Percentiles rank a stretch among this genome's conserved stretches.
These are phyloP conservation scores for Lachnellula subtilissima DNA, from an alignment of 2,329 filamentous ascomycete genomes.

Conservation along the genomic window DNA sequence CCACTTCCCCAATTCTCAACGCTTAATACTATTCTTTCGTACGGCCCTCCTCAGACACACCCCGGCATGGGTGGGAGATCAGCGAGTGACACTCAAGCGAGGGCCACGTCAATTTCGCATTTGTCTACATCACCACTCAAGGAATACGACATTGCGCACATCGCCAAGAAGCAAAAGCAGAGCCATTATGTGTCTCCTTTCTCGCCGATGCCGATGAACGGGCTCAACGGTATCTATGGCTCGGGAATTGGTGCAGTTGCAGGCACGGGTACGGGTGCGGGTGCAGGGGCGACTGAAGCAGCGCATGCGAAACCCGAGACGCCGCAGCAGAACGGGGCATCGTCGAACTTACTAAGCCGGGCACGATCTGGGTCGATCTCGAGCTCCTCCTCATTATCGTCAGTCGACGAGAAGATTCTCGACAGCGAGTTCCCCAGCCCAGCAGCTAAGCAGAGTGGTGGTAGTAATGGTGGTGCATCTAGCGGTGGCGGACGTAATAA, in stretches of 20 bases:
- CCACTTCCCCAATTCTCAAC: constrained; percentile 12
- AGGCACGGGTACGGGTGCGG: not conserved
- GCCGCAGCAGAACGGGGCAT: not conserved
- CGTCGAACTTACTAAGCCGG: not conserved
- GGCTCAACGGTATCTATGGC: not conserved
- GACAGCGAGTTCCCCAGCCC: constrained; percentile 8
- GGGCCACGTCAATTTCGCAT: not conserved
- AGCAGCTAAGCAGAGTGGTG: not conserved
- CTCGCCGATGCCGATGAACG: not conserved
- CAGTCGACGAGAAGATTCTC: constrained; percentile 30
- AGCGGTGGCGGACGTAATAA: not conserved
- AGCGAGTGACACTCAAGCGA: constrained; percentile 1
- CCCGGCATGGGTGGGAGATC: not conserved
- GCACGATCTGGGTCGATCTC: constrained; percentile 27
- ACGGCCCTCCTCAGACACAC: not conserved
- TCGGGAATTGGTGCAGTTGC: not conserved
- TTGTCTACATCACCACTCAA: constrained; percentile 1
- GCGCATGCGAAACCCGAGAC: constrained; percentile 5
- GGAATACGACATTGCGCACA: constrained; percentile 1
- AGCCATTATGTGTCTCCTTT: constrained; percentile 1
- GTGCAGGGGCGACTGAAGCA: not conserved
- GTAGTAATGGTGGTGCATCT: not conserved
- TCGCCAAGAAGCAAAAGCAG: constrained; percentile 10
- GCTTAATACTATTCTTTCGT: constrained; percentile 6
- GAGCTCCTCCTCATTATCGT: constrained; percentile 35